Base-by-base conservation (phyloP, 2,329 filamentous ascomycete species). In the Monosporascus ibericus region DNA sequence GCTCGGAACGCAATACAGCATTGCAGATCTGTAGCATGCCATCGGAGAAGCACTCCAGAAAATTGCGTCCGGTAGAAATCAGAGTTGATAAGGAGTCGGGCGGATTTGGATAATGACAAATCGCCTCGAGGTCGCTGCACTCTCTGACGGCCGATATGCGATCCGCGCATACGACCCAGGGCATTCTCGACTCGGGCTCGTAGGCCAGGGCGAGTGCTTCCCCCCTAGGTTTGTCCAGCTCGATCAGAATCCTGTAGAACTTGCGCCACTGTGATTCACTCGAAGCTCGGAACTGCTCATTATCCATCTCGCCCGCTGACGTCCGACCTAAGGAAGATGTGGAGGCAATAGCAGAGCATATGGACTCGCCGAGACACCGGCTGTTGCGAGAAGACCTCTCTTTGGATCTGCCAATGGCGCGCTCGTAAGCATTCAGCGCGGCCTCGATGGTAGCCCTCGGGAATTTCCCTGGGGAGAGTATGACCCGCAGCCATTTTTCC, bases 81-180 rank as follows among this genome's bases (percentile, higher is more conserved):
- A 95, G 75, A 11, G 78, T 76, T 15, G 85, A 79, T 9, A 63
- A 24, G 81, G 57, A 55, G 44, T 50, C 57, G 8, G 54, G 75
- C 51, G 78, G 75, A 38, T 81, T 79, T 20, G 83, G 74, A 60
- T 95, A 96, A 62, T 92, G 79, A 58, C 81, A 80, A 11, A 95
- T 77, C 5, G 84, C 74, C 68, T 99, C 94, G 17, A 92, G 73
- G 47, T 80, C 77, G 66, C 86, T 94, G 71, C 89, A 95, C 62
- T 87, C 83, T 56, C 92, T 80, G 49, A 97, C 79, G 3, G 88
- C 84, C 4, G 89, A 87, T 48, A 95, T 76, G 34, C 87, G 84
- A 69, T 96, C 92, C 1, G 92, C 85, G 62, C 90, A 87, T 5
- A 95, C 78, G 47, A 95, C 79, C 90, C 91, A 96, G 2, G 90